Percentiles rank a stretch among this genome's conserved stretches.
Conservation (phyloP, 306 rosid genomes). For the Vigna radiata region DNA sequence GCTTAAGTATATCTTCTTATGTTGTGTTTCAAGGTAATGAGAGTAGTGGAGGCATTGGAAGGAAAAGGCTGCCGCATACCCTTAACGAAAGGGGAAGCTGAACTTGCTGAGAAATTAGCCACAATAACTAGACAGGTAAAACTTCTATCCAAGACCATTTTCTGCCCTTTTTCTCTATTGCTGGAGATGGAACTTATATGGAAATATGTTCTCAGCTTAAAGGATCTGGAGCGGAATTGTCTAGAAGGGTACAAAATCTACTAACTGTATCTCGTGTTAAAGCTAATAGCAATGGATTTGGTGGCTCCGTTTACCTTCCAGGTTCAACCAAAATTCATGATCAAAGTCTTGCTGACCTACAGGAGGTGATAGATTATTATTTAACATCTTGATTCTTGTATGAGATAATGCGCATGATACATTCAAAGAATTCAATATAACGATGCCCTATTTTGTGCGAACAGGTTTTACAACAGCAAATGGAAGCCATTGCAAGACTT, state of each 20-base stretch:
- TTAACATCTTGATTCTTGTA: background rate
- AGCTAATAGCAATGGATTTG: slow-evolving; percentile 65
- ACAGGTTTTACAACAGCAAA: slow-evolving; percentile 95
- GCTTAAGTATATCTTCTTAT: slow-evolving; percentile 6
- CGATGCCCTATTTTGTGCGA: slow-evolving; percentile 30
- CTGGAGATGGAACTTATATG: slow-evolving; percentile 43
- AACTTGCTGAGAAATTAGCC: slow-evolving; percentile 88
- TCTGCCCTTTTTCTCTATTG: slow-evolving; percentile 1
- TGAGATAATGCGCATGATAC: background rate
- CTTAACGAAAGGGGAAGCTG: slow-evolving; percentile 90
- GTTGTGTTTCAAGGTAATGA: slow-evolving; percentile 73
- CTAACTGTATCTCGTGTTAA: slow-evolving; percentile 73
- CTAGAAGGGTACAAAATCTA: slow-evolving; percentile 90
- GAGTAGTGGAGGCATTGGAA: slow-evolving; percentile 90
- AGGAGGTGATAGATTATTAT: slow-evolving; percentile 66
- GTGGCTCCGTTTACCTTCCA: slow-evolving; percentile 72
- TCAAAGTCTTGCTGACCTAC: slow-evolving; percentile 86
- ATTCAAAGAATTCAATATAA: slow-evolving; percentile 2
- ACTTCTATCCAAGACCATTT: background rate
- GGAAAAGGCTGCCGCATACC: slow-evolving; percentile 94
- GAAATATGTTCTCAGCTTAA: slow-evolving; percentile 69
- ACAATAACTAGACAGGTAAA: slow-evolving; percentile 86
- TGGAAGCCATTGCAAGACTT: slow-evolving; percentile 91
- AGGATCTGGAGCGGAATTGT: slow-evolving; percentile 90
- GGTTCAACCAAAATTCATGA: slow-evolving; percentile 88